Base-by-base conservation (phyloP, 2,329 filamentous ascomycete species). In the Dothiorella sarmentorum region DNA sequence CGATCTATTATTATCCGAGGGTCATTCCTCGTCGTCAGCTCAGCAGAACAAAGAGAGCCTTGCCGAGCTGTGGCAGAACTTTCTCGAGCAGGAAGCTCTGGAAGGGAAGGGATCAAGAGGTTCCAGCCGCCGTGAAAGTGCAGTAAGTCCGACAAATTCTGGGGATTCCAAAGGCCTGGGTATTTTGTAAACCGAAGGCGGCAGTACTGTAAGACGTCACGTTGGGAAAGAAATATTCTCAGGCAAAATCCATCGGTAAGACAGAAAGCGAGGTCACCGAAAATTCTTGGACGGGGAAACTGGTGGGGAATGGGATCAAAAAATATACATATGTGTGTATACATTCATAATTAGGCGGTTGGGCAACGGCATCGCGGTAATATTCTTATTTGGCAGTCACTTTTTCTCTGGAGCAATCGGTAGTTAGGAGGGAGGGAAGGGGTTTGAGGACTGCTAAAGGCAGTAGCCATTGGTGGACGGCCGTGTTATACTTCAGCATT, bases 51-150 rank as follows among this genome's bases (percentile, higher is more conserved):
- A 87, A 72, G 93, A 97, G 74, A 91, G 88, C 0, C 78, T 97
- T 6, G 90, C 91, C 9, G 93, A 97, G 68, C 78, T 97, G 20
- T 97, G 92, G 92, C 43, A 90, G n/a, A 89, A 89, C 42, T 97
- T 97, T 74, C 76, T 97, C 26, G 91, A 97, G 73, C 82, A 84
- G 62, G 85, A 87, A 67, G 82, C 84, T 2, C 78, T 82, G n/a
- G 73, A 77, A 42, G 75, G 73, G 4, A 59, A 58, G 43, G 31
- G 58, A 17, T 38, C 38, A 13, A 38, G 40, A 18, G 33, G 29
- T 17, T 29, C 51, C 13, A 60, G 58, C 22, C 47, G 58, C 11
- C 35, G 58, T 15, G 58, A 56, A 26, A 60, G 58, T n/a, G 58
- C 47, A 33, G 13, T 37, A 7, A 58, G 56, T 10, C 44, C 44